Evolutionary conservation across 1,284 basidiomycete species (phyloP).

Genomic region (Apiotrichum mycotoxinovorans): DNA sequence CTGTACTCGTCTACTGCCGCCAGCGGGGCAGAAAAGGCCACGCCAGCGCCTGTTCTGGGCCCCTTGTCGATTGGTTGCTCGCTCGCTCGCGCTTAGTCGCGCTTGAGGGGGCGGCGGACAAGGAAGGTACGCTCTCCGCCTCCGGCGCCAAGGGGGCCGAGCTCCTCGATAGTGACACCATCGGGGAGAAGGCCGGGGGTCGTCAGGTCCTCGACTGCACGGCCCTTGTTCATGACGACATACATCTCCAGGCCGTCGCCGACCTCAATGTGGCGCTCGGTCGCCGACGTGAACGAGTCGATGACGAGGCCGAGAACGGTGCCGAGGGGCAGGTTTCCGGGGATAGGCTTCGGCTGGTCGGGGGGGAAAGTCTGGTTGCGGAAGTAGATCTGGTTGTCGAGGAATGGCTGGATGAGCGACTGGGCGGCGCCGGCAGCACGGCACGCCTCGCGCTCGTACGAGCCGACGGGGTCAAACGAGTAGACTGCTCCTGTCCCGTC

Average conservation of each 20-base stretch:
- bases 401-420: conserved; percentile 85
- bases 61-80: too few relatives aligned
- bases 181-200: conserved; percentile 54
- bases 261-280: conserved; percentile 95
- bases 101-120: conserved; percentile 45
- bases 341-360: conserved; percentile 59
- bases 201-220: conserved; percentile 60
- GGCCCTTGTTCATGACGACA: conserved; percentile 70
- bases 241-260: conserved; percentile 91
- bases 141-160: conserved; percentile 39
- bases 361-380: conserved; percentile 67
- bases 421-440: conserved; percentile 89
- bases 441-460: conserved; percentile 91
- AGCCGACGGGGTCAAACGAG: conserved; percentile 93
- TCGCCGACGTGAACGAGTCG: conserved; percentile 76
- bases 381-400: conserved; percentile 98
- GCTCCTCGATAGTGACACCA: conserved; percentile 56
- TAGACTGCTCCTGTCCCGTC: conserved; percentile 92
- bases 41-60: neutral
- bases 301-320: conserved; percentile 81
- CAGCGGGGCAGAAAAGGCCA: neutral
- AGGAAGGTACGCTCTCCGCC: conserved; percentile 45
- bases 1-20: conserved; percentile 9
- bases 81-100: conserved; percentile 35
- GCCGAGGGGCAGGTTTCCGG: conserved; percentile 71